phyloP scores from a whole-genome alignment of 768 basidiomycete species.

The Suillus plorans region DNA sequence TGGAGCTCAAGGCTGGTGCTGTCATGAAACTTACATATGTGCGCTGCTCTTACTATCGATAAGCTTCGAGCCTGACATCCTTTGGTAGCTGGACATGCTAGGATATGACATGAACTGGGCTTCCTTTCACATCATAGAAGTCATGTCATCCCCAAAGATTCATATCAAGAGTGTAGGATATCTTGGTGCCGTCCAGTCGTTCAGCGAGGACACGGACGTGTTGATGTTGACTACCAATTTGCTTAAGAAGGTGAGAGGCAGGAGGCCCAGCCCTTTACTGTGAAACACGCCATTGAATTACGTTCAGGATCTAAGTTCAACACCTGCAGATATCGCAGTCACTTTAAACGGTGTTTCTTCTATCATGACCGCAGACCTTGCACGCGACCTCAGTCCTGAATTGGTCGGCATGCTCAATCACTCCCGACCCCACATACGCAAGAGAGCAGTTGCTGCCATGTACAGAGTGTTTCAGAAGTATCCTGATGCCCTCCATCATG shows the following conservation, averaged over 20 bases:
- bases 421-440: slow-evolving; percentile 84
- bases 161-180: slow-evolving; percentile 97
- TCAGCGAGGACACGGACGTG: slow-evolving; percentile 92
- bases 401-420: slow-evolving; percentile 86
- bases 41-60: slow-evolving; percentile 30
- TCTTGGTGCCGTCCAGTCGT: slow-evolving; percentile 89
- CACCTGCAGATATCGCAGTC: slow-evolving; percentile 70
- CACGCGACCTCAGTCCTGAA: slow-evolving; percentile 87
- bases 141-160: slow-evolving; percentile 91
- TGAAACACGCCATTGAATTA: slow-evolving; percentile 10
- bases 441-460: slow-evolving; percentile 83
- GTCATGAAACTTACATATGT: slow-evolving; percentile 97
- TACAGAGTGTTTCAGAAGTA: slow-evolving; percentile 81
- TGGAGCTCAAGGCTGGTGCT: slow-evolving; percentile 95
- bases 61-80: slow-evolving; percentile 12
- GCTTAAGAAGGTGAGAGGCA: slow-evolving; percentile 76
- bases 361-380: slow-evolving; percentile 83
- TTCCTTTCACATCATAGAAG: slow-evolving; percentile 95
- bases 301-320: slow-evolving; percentile 74
- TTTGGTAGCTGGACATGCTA: slow-evolving; percentile 88
- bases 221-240: slow-evolving; percentile 96
- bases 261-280: not conserved
- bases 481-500: slow-evolving; percentile 71
- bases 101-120: slow-evolving; percentile 95
- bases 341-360: slow-evolving; percentile 82